Evolutionary conservation across 805 yeast genomes (phyloP).

Genomic region (Candida loeiensis): DNA sequence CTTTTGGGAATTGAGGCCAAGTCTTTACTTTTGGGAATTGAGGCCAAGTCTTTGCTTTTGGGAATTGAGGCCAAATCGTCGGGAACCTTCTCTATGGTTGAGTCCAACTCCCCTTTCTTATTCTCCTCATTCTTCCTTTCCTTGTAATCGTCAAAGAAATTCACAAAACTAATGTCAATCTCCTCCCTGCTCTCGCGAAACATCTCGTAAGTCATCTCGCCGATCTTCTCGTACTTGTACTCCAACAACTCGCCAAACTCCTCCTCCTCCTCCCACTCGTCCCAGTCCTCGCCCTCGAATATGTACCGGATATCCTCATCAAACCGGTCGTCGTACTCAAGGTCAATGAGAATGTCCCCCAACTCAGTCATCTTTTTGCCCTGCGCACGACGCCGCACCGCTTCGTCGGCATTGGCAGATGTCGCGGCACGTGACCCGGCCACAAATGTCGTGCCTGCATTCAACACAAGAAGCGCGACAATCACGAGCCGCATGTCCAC

Average conservation of each 20-base stretch:
- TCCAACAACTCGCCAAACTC: slow-evolving; percentile 7
- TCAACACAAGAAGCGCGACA: slow-evolving; percentile 44
- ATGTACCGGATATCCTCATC: slow-evolving; percentile 67
- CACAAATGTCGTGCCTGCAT: slow-evolving; percentile 19
- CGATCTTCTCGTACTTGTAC: slow-evolving; percentile 6
- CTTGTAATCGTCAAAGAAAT: background rate
- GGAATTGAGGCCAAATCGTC: too few species aligned
- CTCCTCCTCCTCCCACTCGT: slow-evolving; percentile 17
- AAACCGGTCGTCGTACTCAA: slow-evolving; percentile 59
- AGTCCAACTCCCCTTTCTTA: slow-evolving; percentile 17
- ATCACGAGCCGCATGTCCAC: slow-evolving; percentile 58
- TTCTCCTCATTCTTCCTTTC: slow-evolving; percentile 19
- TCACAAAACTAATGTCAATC: background rate
- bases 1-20: too few species aligned
- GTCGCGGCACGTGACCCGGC: slow-evolving; percentile 1
- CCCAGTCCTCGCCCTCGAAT: slow-evolving; percentile 52
- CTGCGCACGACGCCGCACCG: slow-evolving; percentile 18
- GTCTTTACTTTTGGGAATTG: too few species aligned
- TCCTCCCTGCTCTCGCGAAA: background rate
- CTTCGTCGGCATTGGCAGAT: slow-evolving; percentile 8
- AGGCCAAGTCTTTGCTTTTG: too few species aligned
- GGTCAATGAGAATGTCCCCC: slow-evolving; percentile 50
- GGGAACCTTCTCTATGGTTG: too few species aligned
- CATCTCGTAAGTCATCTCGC: background rate
- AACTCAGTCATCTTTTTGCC: slow-evolving; percentile 36